Evolutionary conservation across 345 rosid species (phyloP).

Genomic region (Jatropha curcas): DNA sequence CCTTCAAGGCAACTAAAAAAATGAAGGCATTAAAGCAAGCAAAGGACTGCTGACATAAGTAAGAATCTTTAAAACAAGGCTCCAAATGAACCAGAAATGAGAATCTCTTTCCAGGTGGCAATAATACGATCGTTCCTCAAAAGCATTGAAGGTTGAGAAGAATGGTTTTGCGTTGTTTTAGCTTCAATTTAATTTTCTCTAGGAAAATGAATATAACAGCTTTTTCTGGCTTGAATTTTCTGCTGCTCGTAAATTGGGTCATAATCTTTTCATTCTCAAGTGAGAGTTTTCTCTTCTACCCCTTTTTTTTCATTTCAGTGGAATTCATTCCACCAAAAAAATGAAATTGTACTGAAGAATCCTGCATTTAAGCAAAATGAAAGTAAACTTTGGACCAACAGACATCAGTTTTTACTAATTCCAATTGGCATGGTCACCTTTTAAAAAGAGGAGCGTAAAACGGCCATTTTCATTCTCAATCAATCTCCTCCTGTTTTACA

Average conservation of each 20-base stretch:
- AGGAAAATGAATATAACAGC: slow-evolving; percentile 59
- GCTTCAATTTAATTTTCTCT: slow-evolving; percentile 50
- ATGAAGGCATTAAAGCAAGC: slow-evolving; percentile 86
- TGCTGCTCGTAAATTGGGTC: slow-evolving; percentile 50
- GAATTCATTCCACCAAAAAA: slow-evolving; percentile 95
- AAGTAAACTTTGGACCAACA: slow-evolving; percentile 34
- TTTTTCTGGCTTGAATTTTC: slow-evolving; percentile 80
- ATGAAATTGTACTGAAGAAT: slow-evolving; percentile 58
- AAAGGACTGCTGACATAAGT: slow-evolving; percentile 76
- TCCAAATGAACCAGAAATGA: neutral
- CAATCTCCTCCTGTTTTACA: slow-evolving; percentile 28
- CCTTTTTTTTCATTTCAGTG: slow-evolving; percentile 59
- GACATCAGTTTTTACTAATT: slow-evolving; percentile 29
- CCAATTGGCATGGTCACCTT: slow-evolving; percentile 33
- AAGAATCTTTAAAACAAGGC: slow-evolving; percentile 75
- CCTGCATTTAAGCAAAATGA: slow-evolving; percentile 68
- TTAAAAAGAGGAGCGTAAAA: slow-evolving; percentile 66
- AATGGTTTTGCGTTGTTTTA: slow-evolving; percentile 45
- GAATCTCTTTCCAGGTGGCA: neutral
- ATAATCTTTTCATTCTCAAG: slow-evolving; percentile 74
- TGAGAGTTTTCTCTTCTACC: slow-evolving; percentile 68
- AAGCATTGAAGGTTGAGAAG: slow-evolving; percentile 51
- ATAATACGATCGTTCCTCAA: neutral
- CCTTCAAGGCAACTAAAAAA: slow-evolving; percentile 90
- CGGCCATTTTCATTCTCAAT: slow-evolving; percentile 30